Evolutionary conservation across 2,329 filamentous ascomycete species (phyloP).

Genomic region (Hypoxylon sp.): DNA sequence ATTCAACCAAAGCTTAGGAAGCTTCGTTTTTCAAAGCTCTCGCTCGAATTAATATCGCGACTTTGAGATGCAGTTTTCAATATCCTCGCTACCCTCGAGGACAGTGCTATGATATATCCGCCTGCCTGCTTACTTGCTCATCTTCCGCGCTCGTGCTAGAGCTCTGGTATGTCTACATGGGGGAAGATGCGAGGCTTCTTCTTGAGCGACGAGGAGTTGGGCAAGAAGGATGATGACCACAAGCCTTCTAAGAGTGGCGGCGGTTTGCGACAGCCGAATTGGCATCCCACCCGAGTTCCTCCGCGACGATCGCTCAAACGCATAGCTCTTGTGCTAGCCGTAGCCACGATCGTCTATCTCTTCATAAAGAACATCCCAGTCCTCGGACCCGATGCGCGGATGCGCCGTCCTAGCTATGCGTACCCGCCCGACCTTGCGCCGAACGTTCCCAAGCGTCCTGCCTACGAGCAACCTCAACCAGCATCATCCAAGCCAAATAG

Average conservation of each 20-base stretch:
- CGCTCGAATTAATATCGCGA: conserved; percentile 18
- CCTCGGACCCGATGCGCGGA: conserved; percentile 57
- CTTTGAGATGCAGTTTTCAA: conserved; percentile 47
- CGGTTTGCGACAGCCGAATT: conserved; percentile 55
- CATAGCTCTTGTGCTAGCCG: conserved; percentile 62
- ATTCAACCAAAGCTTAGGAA: conserved; percentile 15
- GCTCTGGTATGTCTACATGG: conserved; percentile 50
- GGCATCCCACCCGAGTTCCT: conserved; percentile 62
- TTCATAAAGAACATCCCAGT: conserved; percentile 75
- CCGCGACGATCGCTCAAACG: conserved; percentile 70
- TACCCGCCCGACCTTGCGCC: conserved; percentile 42
- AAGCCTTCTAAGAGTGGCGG: conserved; percentile 52
- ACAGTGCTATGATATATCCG: conserved; percentile 33
- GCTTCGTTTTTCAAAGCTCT: conserved; percentile 2
- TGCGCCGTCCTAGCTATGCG: conserved; percentile 58
- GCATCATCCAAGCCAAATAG: conserved; percentile 18
- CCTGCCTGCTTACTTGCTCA: conserved; percentile 5
- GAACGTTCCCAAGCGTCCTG: conserved; percentile 25
- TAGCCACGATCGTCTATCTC: conserved; percentile 70
- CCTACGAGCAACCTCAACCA: conserved; percentile 27
- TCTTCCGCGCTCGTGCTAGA: conserved; percentile 18
- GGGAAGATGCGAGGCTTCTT: conserved; percentile 64
- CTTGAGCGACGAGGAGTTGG: conserved; percentile 68
- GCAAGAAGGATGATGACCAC: conserved; percentile 74
- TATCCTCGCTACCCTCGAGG: conserved; percentile 12